Evolutionary conservation across 2,329 filamentous ascomycete species (phyloP).

Genomic region (Pseudogymnoascus sp.): DNA sequence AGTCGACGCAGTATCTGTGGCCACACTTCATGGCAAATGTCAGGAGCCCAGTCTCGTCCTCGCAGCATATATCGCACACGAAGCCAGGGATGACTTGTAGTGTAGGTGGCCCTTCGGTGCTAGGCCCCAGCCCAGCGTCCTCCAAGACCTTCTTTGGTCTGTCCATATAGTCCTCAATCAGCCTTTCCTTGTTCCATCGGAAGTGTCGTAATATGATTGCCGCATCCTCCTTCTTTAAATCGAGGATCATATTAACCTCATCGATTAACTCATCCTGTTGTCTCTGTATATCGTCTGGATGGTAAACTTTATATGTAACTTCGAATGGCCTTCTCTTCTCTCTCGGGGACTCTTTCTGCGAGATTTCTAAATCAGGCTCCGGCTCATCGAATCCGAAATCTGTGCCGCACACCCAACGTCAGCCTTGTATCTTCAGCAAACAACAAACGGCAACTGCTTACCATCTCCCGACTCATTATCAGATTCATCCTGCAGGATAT

Average conservation of each 20-base stretch:
- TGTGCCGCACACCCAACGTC: slow-evolving; percentile 11
- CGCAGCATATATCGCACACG: slow-evolving; percentile 90
- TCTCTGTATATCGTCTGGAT: slow-evolving; percentile 69
- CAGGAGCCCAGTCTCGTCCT: slow-evolving; percentile 67
- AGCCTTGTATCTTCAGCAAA: slow-evolving; percentile 1
- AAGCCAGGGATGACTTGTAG: slow-evolving; percentile 69
- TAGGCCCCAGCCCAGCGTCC: slow-evolving; percentile 69
- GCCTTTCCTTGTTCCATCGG: slow-evolving; percentile 90
- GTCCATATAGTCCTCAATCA: slow-evolving; percentile 97
- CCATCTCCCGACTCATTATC: slow-evolving; percentile 49
- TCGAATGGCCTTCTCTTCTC: slow-evolving; percentile 71
- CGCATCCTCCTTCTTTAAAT: slow-evolving; percentile 78
- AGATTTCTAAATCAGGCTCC: slow-evolving; percentile 39
- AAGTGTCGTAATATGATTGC: slow-evolving; percentile 84
- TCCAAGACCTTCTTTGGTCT: slow-evolving; percentile 70
- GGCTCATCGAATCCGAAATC: slow-evolving; percentile 38
- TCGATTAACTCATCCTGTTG: slow-evolving; percentile 81
- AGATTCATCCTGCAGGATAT: slow-evolving; percentile 66
- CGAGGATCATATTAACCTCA: slow-evolving; percentile 86
- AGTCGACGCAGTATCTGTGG: slow-evolving; percentile 86
- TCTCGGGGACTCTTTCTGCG: slow-evolving; percentile 57
- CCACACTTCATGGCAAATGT: slow-evolving; percentile 94
- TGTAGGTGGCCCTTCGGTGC: slow-evolving; percentile 51
- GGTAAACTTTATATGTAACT: slow-evolving; percentile 74
- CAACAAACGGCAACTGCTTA: slow-evolving; percentile 12